A percentile compares a stretch with the other conserved stretches of the same genome.
Evolutionary conservation across 2,329 filamentous ascomycete genomes (phyloP).

Genomic region (Aspergillus fischeri): DNA sequence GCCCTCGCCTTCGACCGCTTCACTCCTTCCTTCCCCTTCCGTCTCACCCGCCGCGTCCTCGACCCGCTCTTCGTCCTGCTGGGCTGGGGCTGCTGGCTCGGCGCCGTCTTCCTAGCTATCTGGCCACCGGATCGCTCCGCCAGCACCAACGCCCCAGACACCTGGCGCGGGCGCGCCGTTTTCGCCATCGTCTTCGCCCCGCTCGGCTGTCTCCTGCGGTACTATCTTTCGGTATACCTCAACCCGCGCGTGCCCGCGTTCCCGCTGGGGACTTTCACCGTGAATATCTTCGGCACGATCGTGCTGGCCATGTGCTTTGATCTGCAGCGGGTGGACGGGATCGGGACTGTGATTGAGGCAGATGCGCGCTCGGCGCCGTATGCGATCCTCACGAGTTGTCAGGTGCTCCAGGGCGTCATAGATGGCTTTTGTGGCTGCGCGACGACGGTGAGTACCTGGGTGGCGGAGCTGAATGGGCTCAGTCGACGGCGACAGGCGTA

Average conservation of each 20-base stretch:
- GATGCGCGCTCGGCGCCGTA: constrained; percentile 33
- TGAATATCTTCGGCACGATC: constrained; percentile 73
- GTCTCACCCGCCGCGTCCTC: constrained; percentile 54
- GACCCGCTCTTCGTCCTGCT: constrained; percentile 63
- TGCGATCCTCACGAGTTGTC: constrained; percentile 51
- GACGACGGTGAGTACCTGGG: constrained; percentile 66
- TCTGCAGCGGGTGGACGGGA: constrained; percentile 61
- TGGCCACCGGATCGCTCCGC: constrained; percentile 60
- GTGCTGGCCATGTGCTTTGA: constrained; percentile 75
- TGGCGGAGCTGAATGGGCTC: constrained; percentile 55
- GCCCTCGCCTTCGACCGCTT: constrained; percentile 58
- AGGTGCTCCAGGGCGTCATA: constrained; percentile 62
- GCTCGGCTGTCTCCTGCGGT: constrained; percentile 69
- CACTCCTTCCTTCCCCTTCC: constrained; percentile 59
- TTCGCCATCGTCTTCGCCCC: constrained; percentile 83
- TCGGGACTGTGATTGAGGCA: constrained; percentile 42
- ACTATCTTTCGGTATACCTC: constrained; percentile 66
- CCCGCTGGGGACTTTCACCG: constrained; percentile 79
- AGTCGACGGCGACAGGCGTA: constrained; percentile 57
- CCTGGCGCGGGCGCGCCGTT: constrained; percentile 70
- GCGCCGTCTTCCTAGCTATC: constrained; percentile 66
- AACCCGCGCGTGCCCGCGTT: constrained; percentile 66
- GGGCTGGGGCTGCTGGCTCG: constrained; percentile 72
- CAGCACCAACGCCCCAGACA: constrained; percentile 33
- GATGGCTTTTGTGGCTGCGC: constrained; percentile 66